Conservation (phyloP, 2,329 filamentous ascomycete species). For the Trichoderma koningii region DNA sequence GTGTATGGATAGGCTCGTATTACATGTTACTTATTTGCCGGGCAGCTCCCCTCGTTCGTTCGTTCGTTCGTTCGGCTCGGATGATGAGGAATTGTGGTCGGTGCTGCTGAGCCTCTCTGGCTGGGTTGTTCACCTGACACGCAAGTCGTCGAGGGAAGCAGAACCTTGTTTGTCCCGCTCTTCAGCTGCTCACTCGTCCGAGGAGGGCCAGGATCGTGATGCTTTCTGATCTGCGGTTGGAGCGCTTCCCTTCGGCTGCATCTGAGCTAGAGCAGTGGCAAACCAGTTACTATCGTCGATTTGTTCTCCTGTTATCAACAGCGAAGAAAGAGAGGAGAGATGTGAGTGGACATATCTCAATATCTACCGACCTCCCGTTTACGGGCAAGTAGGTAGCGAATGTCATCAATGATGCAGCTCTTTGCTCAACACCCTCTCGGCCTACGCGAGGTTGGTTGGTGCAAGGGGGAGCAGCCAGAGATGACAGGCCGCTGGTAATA, state of each 20-base stretch:
- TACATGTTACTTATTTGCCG: neutral
- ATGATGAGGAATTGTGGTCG: neutral
- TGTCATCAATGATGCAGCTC: slow-evolving; percentile 4
- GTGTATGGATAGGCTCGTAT: neutral
- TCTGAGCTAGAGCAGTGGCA: slow-evolving; percentile 2
- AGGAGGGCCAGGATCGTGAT: too few relatives aligned
- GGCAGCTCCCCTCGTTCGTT: too few relatives aligned
- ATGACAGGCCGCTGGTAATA: too few relatives aligned
- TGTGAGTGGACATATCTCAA: neutral
- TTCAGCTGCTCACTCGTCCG: slow-evolving; percentile 3
- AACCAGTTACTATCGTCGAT: neutral
- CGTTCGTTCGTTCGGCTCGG: too few relatives aligned
- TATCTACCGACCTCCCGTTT: too few relatives aligned
- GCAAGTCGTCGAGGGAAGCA: neutral
- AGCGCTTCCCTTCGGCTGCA: slow-evolving; percentile 7
- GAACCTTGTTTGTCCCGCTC: slow-evolving; percentile 10
- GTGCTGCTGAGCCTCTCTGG: slow-evolving; percentile 9
- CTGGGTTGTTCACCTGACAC: slow-evolving; percentile 13
- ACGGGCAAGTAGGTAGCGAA: neutral
- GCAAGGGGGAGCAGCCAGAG: neutral
- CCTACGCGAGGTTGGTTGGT: neutral
- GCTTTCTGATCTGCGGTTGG: neutral
- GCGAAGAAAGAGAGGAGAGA: neutral
- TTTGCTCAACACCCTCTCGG: slow-evolving; percentile 1
- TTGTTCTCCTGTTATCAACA: neutral